Base-by-base conservation (phyloP, 345 rosid genomes). In the Gossypium australe region DNA sequence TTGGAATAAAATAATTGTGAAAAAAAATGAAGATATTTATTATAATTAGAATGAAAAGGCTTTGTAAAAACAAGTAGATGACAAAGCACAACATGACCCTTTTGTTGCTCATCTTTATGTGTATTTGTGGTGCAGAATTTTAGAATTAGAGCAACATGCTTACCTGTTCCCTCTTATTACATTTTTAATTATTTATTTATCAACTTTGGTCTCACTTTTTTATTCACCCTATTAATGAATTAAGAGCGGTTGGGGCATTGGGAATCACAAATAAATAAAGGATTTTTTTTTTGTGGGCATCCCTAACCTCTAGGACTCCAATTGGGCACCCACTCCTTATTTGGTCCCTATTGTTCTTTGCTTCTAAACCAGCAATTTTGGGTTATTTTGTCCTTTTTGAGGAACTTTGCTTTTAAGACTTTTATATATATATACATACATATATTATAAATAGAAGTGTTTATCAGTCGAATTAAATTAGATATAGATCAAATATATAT, bases 21-120 rank as follows among this genome's bases (percentile, higher is more conserved):
- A 20, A 29, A 29, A 29, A 29, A 29, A 27, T 3, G 11, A 8
- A 22, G 16, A 24, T 11, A 34, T n/a, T n/a, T 24, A 2, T 48
- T 55, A 22, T 45, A 14, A 67, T 6, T 62, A 2, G 75, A 77
- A 67, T 24, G 77, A 70, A 48, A 67, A 43, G 82, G 78, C 1
- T 34, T 5, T 34, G 41, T 6, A 34, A 34, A 75, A 77, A 8
- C 86, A 77, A 71, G 74, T 76, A 79, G 73, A 81, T 71, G 84
- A 76, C 81, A 81, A 81, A 79, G 56, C 79, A 72, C 43, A 68
- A 44, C 44, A 71, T 75, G 77, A 20, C 41, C 52, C 52, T 60
- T 57, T 57, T 41, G 20, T 20, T 57, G 53, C 65, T 71, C 75
- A 71, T 57, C 75, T 71, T 69, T 69, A 49, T 69, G 72, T 29